Percentiles rank a stretch among this genome's conserved stretches.
phyloP scores from a whole-genome alignment of 805 yeast genomes.

The Kluyveromyces lactis region DNA sequence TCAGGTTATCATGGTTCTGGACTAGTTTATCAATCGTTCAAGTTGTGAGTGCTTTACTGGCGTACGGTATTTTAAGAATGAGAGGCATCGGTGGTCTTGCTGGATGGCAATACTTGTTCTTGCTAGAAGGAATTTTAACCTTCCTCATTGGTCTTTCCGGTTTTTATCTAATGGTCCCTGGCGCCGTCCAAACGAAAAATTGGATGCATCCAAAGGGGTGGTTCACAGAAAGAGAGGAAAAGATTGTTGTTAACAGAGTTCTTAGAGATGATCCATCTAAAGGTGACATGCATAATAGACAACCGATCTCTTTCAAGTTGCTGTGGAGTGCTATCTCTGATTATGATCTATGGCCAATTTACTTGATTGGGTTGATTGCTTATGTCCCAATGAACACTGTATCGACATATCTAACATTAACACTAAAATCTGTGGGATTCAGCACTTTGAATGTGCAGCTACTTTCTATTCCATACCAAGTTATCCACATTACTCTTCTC shows the following conservation, averaged over 20 bases:
- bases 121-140: slow-evolving; percentile 57
- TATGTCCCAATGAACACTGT: slow-evolving; percentile 31
- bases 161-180: slow-evolving; percentile 46
- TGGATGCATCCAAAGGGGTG: slow-evolving; percentile 45
- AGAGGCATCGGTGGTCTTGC: slow-evolving; percentile 37
- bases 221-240: slow-evolving; percentile 47
- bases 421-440: slow-evolving; percentile 42
- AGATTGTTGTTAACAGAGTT: slow-evolving; percentile 49
- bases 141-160: slow-evolving; percentile 42
- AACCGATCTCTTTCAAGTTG: slow-evolving; percentile 35
- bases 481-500: slow-evolving; percentile 32
- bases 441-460: slow-evolving; percentile 42
- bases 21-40: slow-evolving; percentile 42
- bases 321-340: slow-evolving; percentile 37
- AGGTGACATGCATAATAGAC: slow-evolving; percentile 60
- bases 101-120: slow-evolving; percentile 65
- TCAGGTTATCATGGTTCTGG: slow-evolving; percentile 56
- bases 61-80: slow-evolving; percentile 47
- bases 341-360: slow-evolving; percentile 51
- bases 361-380: slow-evolving; percentile 38
- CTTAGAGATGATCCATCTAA: slow-evolving; percentile 59
- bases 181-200: slow-evolving; percentile 45
- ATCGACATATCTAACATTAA: slow-evolving; percentile 38
- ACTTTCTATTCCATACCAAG: slow-evolving; percentile 42
- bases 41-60: slow-evolving; percentile 40